A percentile compares a stretch with the other conserved stretches of the same genome.
Evolutionary conservation across 2,329 filamentous ascomycete species (phyloP).

Genomic region (Colletotrichum sp.): DNA sequence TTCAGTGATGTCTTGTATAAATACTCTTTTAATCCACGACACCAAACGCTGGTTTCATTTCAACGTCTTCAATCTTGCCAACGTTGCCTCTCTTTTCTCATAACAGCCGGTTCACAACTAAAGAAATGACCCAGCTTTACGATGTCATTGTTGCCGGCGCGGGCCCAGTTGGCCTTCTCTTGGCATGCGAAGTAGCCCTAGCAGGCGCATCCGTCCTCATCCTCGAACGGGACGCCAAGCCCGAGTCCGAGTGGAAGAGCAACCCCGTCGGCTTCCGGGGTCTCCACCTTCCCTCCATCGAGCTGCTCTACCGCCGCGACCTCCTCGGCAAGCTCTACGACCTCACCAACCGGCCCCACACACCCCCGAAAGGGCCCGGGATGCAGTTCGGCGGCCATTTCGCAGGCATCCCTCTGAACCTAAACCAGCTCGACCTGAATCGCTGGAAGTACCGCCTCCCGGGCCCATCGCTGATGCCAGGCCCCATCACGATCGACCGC

Average conservation of each 20-base stretch:
- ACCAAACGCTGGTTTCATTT: neutral
- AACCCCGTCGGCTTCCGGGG: constrained; percentile 32
- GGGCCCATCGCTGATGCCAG: constrained; percentile 28
- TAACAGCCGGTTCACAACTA: neutral
- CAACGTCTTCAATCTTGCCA: neutral
- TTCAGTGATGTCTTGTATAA: neutral
- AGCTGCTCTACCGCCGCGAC: constrained; percentile 42
- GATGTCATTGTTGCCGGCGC: constrained; percentile 40
- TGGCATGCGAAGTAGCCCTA: constrained; percentile 39
- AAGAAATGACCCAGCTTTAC: constrained; percentile 22
- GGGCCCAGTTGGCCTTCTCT: constrained; percentile 38
- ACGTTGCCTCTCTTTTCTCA: neutral
- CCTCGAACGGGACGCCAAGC: constrained; percentile 46
- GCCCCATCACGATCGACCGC: constrained; percentile 24
- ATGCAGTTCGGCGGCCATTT: constrained; percentile 38
- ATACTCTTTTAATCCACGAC: neutral
- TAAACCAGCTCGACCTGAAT: constrained; percentile 29
- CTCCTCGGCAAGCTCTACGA: constrained; percentile 34
- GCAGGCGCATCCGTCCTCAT: constrained; percentile 38
- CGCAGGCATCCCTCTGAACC: constrained; percentile 32
- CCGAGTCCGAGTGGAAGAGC: constrained; percentile 28
- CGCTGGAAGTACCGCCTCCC: constrained; percentile 35
- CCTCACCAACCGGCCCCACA: constrained; percentile 8
- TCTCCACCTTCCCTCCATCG: constrained; percentile 36
- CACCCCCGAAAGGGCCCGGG: constrained; percentile 17